These are phyloP conservation scores for Rubus idaeus DNA, from an alignment of 306 rosid species.

Conservation along the genomic window DNA sequence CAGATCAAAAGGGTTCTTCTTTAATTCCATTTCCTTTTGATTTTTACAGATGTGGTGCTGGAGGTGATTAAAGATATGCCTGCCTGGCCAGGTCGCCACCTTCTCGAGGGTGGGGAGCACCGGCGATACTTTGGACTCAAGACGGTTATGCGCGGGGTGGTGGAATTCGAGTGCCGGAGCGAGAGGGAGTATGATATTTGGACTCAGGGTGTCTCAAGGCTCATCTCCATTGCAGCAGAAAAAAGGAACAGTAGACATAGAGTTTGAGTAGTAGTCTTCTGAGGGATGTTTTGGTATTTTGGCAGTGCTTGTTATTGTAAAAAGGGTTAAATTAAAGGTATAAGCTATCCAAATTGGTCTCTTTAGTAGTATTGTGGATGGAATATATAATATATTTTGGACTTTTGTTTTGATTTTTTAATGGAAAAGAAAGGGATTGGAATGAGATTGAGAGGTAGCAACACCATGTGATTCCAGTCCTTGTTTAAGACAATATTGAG, in stretches of 20 bases:
- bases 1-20: constrained; percentile 31
- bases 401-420: constrained; percentile 36
- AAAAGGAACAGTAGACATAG: constrained; percentile 57
- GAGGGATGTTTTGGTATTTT: constrained; percentile 30
- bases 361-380: constrained; percentile 42
- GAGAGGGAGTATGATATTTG: constrained; percentile 84
- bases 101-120: constrained; percentile 78
- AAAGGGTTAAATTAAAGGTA: constrained; percentile 52
- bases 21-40: constrained; percentile 28
- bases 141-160: constrained; percentile 65
- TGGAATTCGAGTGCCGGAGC: constrained; percentile 82
- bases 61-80: constrained; percentile 84
- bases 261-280: constrained; percentile 25
- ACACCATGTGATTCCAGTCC: constrained; percentile 51
- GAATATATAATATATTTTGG: constrained; percentile 34
- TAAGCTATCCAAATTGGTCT: constrained; percentile 43
- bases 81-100: constrained; percentile 94
- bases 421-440: constrained; percentile 46
- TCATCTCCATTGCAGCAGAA: constrained; percentile 65
- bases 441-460: constrained; percentile 37
- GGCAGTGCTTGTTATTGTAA: constrained; percentile 50
- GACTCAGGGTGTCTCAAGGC: constrained; percentile 90
- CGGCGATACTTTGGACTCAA: constrained; percentile 91
- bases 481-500: constrained; percentile 26
- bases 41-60: constrained; percentile 64